Base-by-base conservation (phyloP, 139 green algal genomes). In the Closterium sp. region DNA sequence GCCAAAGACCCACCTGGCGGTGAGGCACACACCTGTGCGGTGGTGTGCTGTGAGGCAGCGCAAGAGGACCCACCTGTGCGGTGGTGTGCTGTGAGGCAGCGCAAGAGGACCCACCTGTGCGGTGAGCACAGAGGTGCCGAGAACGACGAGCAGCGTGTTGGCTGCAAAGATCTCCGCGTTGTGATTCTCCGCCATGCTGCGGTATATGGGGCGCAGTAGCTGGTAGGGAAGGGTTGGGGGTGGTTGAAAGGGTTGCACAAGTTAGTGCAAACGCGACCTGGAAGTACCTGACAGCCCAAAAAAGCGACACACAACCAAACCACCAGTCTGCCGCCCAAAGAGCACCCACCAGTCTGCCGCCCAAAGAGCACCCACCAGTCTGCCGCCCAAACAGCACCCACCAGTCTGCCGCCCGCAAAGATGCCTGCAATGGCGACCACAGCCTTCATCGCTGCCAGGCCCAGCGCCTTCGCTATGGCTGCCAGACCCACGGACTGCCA, bases 131-230 rank as follows among this genome's bases (percentile, higher is more conserved):
- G 94, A 96, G 9, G 96, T 98, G 28, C 97, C 97, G 88, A 98
- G 95, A 10, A 97, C 96, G 28, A 97, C 95, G 5, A 98, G 94
- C 92, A 98, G 93, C 28, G 97, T 98, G 86, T 95, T 97, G 84
- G 98, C 97, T 11, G 97, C 96, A 95, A 99, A 99, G 89, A 99
- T 97, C 93, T 99, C 98, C 1, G 96, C 95, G 94, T 99, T 99
- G 29, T 97, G 95, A 79, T 98, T 97, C 62, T 97, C 94, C 9
- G 95, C 94, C 92, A 97, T 97, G 87, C 96, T 95, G 92, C 96
- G 97, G 94, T 98, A 98, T 42, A 98, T 92, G 6, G 97, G 97
- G 17, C 95, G 94, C 9, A 98, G 92, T 10, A 98, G 38, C 93
- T 95, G 93, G 32, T 31, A 19, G 62, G 17, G 62, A 79, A 79